phyloP scores from a whole-genome alignment of 164 flowering plant species.

The Brasenia schreberi region DNA sequence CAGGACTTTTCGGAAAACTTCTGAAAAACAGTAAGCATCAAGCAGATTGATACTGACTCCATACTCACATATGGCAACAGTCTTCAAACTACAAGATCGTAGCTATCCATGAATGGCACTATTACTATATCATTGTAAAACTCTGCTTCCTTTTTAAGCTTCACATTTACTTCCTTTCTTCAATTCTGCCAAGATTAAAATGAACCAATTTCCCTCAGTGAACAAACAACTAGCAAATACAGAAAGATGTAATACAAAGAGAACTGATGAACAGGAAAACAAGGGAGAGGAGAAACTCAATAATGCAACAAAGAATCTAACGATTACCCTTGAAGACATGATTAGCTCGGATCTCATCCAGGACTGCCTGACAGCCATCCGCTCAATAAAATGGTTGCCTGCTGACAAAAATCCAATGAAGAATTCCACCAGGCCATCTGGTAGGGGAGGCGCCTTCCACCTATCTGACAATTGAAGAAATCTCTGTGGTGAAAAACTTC shows the following conservation, averaged over 20 bases:
- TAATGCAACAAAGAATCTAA: slow-evolving; percentile 93
- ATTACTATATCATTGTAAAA: slow-evolving; percentile 84
- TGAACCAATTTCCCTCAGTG: background rate
- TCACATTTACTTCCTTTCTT: slow-evolving; percentile 67
- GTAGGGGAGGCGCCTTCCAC: slow-evolving; percentile 70
- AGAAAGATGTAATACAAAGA: background rate
- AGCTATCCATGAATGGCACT: slow-evolving; percentile 90
- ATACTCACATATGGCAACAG: slow-evolving; percentile 89
- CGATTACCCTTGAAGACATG: slow-evolving; percentile 56
- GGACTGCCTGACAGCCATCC: slow-evolving; percentile 95
- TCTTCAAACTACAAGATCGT: slow-evolving; percentile 94
- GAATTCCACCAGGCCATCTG: slow-evolving; percentile 55
- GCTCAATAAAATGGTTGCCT: slow-evolving; percentile 91
- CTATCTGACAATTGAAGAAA: slow-evolving; percentile 51
- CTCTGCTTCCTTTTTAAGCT: slow-evolving; percentile 87
- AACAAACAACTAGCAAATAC: background rate
- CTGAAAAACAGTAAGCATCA: background rate
- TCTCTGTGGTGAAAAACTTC: slow-evolving; percentile 72
- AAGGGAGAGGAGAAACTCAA: slow-evolving; percentile 20
- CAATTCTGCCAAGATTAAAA: slow-evolving; percentile 35
- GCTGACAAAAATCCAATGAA: slow-evolving; percentile 95
- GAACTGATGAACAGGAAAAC: background rate
- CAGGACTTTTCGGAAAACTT: background rate
- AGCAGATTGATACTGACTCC: slow-evolving; percentile 46
- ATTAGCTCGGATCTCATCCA: slow-evolving; percentile 75